These are phyloP conservation scores for Hypoxylon sp. DNA, from an alignment of 2,329 filamentous ascomycete genomes.

Conservation along the genomic window DNA sequence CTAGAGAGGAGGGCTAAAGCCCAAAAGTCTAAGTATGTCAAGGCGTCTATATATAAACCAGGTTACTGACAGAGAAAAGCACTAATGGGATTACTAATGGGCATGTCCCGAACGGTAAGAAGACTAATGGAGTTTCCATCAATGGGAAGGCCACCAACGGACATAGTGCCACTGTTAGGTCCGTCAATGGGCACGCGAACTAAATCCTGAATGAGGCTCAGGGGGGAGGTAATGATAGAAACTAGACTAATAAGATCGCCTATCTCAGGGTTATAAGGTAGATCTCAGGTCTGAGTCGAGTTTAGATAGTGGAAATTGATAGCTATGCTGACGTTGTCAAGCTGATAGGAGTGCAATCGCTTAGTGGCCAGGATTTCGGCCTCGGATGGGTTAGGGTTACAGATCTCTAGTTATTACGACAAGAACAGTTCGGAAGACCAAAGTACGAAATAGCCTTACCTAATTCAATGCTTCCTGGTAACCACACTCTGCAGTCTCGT, in stretches of 20 bases:
- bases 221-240: not conserved
- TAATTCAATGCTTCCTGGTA: not conserved
- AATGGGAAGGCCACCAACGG: not conserved
- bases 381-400: not conserved
- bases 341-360: not conserved
- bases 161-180: not conserved
- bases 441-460: not conserved
- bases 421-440: not conserved
- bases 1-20: constrained; percentile 31
- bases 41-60: not conserved
- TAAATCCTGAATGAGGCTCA: not conserved
- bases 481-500: not conserved
- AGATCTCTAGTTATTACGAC: not conserved
- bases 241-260: not conserved
- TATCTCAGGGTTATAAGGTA: not conserved
- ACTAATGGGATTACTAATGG: not conserved
- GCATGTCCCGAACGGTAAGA: not conserved
- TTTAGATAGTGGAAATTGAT: not conserved
- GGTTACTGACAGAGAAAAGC: not conserved
- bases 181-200: not conserved
- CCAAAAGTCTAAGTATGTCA: not conserved
- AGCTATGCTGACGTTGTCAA: not conserved
- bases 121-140: not conserved
- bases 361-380: not conserved
- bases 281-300: not conserved